Percentiles rank a stretch among this genome's conserved stretches.
Evolutionary conservation across 139 green algal species (phyloP).

Genomic region (Marvania coccoides): DNA sequence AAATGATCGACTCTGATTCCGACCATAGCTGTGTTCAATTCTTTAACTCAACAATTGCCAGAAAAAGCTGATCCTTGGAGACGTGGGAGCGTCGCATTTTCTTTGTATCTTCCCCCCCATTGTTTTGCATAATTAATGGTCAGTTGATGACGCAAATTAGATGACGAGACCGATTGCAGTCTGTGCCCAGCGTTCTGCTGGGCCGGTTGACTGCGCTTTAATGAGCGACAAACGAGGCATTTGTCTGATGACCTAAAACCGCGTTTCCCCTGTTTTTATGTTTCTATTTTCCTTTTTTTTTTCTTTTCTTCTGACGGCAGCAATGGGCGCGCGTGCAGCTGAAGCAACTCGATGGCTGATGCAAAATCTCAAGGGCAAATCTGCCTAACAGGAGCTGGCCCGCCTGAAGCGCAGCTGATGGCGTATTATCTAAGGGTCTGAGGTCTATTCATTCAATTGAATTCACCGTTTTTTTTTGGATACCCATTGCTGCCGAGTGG

Average conservation of each 20-base stretch:
- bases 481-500: background rate
- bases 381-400: background rate
- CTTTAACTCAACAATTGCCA: slow-evolving; percentile 32
- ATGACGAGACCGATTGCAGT: slow-evolving; percentile 27
- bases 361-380: background rate
- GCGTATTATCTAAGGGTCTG: slow-evolving; percentile 5
- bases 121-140: background rate
- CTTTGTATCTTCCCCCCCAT: background rate
- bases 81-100: too few relatives aligned
- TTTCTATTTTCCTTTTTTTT: background rate
- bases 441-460: background rate
- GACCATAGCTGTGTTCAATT: slow-evolving; percentile 21
- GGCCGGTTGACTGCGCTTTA: background rate
- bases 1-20: slow-evolving; percentile 32
- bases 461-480: background rate
- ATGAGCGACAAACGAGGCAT: slow-evolving; percentile 28
- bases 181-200: slow-evolving; percentile 5
- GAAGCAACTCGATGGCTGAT: background rate
- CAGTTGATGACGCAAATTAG: slow-evolving; percentile 12
- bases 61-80: slow-evolving; percentile 21
- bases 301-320: background rate
- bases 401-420: background rate
- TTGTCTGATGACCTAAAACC: slow-evolving; percentile 24
- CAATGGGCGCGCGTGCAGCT: background rate
- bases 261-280: background rate